Evolutionary conservation across 495 filamentous ascomycete species (phyloP), one percentile per base, ranked within the genome.

Genomic region (Tuber indicum): DNA sequence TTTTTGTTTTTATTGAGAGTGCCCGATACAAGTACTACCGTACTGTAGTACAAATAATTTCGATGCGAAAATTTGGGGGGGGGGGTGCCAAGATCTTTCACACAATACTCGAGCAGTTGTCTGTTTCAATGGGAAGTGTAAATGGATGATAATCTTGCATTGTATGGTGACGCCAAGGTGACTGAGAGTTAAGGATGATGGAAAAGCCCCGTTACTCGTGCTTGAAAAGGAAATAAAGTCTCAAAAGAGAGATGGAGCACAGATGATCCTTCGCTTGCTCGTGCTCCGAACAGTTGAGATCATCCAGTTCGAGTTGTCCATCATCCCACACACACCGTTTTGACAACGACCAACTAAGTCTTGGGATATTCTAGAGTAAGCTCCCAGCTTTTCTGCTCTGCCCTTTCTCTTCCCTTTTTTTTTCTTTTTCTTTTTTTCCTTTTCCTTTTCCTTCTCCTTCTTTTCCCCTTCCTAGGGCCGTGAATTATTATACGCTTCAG

Each of bases 361-460:
- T 66, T 62, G 52, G 52, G n/a, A 32, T 4, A 8, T 43, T 9
- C 42, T 43, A 43, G 7, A 8, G 23, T 26, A 62, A 62, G 52
- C n/a, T 62, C 52, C 52, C n/a, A 26, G n/a, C 17, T 26, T 62
- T 62, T 3, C 10, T 32, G 2, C n/a, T 36, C 39, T 76, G 21
- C 36, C 39, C 71, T 42, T 72, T 78, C 76, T 62, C 45, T 71
- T 41, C 49, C 26, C 10, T 43, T 21, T 43, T 44, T 45, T 8
- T 7, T 14, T 12, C 12, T 52, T 23, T 52, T 3, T 23, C 10
- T 6, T 23, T 23, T 12, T 45, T 12, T 73, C 12, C 23, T 17
- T 70, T 41, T 72, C 77, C 66, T 58, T 45, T 70, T 72, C 71
- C 45, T 74, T 49, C 72, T 72, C 71, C 45, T 74, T 49, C 72